Base-by-base conservation (phyloP, 495 filamentous ascomycete species). In the Lineolata rhizophorae region DNA sequence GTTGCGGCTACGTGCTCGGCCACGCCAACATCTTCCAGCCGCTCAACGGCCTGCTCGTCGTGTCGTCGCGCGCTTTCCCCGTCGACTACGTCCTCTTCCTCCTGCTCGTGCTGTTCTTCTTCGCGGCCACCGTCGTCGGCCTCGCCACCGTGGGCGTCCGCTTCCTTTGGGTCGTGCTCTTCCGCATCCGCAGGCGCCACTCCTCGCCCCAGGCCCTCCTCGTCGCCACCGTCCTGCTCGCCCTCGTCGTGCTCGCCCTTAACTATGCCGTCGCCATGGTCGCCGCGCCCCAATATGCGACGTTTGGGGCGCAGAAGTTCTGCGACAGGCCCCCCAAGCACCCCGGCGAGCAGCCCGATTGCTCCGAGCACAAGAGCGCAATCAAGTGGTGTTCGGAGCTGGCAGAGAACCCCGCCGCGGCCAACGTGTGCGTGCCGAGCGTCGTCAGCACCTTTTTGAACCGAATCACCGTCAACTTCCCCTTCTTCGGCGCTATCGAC, bases 11-110 rank as follows among this genome's bases (percentile, higher is more conserved):
- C 53, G 75, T 95, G 32, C 68, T 95, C n/a, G 76, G 72, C 18
- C 70, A 82, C 39, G 74, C 85, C 49, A 79, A 85, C 46, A 67
- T 93, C 35, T 92, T 93, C 60, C 85, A 95, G 49, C 90, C 87
- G 2, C 57, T 92, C 41, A 95, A 97, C 57, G 90, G 71, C 67
- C 60, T 87, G 25, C 74, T 97, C 35, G 72, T 91, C 32, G 62
- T 73, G 48, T 68, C 82, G 2, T 70, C 81, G 34, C 75, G 68
- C 40, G 67, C 76, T 6, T 95, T 94, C 53, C 87, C 87, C 0
- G 62, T 93, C 35, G 87, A 97, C 52, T 95, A 95, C 48, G 60
- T 77, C 19, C 61, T 97, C 20, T 90, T 87, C 57, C 70, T 76
- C 0, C 52, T 84, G 0, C 55, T 97, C 9, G 69, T 87, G 10